Evolutionary conservation across 768 basidiomycete species (phyloP).

Genomic region (Hysterangium stoloniferum): DNA sequence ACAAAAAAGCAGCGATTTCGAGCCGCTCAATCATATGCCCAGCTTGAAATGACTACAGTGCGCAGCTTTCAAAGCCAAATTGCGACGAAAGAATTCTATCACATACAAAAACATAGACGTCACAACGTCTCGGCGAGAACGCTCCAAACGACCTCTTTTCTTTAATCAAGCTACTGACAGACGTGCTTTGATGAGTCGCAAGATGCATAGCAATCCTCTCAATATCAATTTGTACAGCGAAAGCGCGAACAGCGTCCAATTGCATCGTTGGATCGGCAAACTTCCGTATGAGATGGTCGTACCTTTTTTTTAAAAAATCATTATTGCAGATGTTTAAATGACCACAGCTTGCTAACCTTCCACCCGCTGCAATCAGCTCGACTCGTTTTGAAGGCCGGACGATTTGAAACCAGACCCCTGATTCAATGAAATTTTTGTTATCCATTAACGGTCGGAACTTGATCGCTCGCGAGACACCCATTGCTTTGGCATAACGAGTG

Average conservation of each 20-base stretch:
- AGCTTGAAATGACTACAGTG: constrained; percentile 59
- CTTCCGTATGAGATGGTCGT: constrained; percentile 60
- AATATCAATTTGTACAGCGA: constrained; percentile 69
- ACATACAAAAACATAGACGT: constrained; percentile 55
- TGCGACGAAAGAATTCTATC: not conserved
- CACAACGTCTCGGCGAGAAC: constrained; percentile 85
- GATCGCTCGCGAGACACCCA: constrained; percentile 58
- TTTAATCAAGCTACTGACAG: constrained; percentile 62
- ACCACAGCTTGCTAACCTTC: constrained; percentile 50
- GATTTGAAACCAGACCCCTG: constrained; percentile 68
- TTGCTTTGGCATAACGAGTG: constrained; percentile 47
- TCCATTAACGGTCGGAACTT: constrained; percentile 71
- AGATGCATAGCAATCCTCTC: constrained; percentile 69
- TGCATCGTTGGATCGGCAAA: constrained; percentile 51
- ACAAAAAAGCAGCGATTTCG: constrained; percentile 67
- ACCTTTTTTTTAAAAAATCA: constrained; percentile 33
- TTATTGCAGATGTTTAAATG: not conserved
- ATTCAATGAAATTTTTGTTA: constrained; percentile 57
- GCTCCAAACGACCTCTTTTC: constrained; percentile 79
- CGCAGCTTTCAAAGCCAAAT: not conserved
- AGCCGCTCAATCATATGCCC: constrained; percentile 72
- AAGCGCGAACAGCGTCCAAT: constrained; percentile 49
- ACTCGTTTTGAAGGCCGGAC: constrained; percentile 54
- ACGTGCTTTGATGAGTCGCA: constrained; percentile 58
- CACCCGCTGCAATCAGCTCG: constrained; percentile 75